Base-by-base conservation (phyloP, 2,329 filamentous ascomycete genomes). In the Verticillium alfalfae region DNA sequence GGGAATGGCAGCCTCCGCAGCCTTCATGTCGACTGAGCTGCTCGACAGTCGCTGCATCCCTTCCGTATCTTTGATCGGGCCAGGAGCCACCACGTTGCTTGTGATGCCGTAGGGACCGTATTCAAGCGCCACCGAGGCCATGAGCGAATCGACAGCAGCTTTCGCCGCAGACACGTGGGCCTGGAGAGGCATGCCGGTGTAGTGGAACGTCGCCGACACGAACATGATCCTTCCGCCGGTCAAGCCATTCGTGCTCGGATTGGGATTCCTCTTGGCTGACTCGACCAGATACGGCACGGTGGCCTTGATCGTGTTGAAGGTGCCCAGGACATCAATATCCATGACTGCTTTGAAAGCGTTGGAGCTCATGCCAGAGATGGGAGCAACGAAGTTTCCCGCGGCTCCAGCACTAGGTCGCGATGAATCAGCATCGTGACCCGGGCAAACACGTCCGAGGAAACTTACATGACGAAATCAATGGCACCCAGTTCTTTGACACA, bases 301-400 rank as follows among this genome's bases (percentile, higher is more conserved):
- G 3, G 94, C 93, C 78, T 98, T 98, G 71, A 97, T 83, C 2
- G 93, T 97, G 79, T 98, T 96, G 79, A 91, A 99, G 16, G 91
- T 96, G 37, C 95, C 95, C 39, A 98, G 76, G 2, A 97, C 89
- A 73, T 98, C 95, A 70, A 99, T 99, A 64, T 98, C 95, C 70
- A 98, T 94, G 66, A 99, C 95, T 0, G 91, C 83, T 75, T 93
- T 96, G 86, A 99, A 96, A 3, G 92, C 95, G 72, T 98, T 98
- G 62, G 90, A 78, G 49, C 87, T 92, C 58, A 98, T 84, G 65
- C 89, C 89, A 49, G 89, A 84, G 63, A 98, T 89, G 5, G 94
- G 90, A 0, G 92, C 90, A 26, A 99, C 83, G 75, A 98, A 99
- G 76, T 99, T 99, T 63, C 95, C 95, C 18, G 95, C 95, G 15